Evolutionary conservation across 768 basidiomycete species (phyloP), one percentile per base, ranked within the genome.

Genomic region (Amanita rimosa): DNA sequence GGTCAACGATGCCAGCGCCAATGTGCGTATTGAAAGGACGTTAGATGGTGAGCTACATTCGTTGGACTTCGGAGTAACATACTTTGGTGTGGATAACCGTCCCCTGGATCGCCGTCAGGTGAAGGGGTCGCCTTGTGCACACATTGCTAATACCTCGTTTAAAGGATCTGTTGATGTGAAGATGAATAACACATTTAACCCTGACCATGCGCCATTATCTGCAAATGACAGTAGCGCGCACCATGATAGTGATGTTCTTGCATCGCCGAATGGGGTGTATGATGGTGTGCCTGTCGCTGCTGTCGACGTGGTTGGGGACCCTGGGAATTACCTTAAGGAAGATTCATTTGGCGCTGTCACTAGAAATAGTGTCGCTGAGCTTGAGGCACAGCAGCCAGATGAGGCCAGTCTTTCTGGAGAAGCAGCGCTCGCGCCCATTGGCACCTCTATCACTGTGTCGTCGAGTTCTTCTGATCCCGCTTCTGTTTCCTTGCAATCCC

Each of bases 81-180:
- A 53, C 58, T 58, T 64, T 61, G 58, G 70, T 73, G 72, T 78
- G 73, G 68, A 73, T 63, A 65, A 64, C 62, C 62, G 66, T 68
- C 65, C 66, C 64, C 55, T 54, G 50, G 51, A 55, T 55, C 54
- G 52, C 55, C 58, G 57, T 54, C 57, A 52, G 56, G 52, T 59
- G 62, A 64, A 69, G 67, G 66, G 68, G 65, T 58, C 64, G 68
- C 72, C 69, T 68, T 58, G 62, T 66, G 70, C 75, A 72, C 77
- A 69, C 73, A 69, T 70, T 62, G 65, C 85, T 86, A 65, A 87
- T 76, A 61, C 54, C 47, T 53, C 46, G 29, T 72, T 74, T 63
- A 74, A 77, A 75, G 73, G 64, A 61, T 67, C 56, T 62, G 55
- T 59, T 67, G 66, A 62, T 62, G 59, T 64, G 53, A 62, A 71